Evolutionary conservation across 176 grass and related monocot genomes (phyloP).

Genomic region (Carex littledalei): DNA sequence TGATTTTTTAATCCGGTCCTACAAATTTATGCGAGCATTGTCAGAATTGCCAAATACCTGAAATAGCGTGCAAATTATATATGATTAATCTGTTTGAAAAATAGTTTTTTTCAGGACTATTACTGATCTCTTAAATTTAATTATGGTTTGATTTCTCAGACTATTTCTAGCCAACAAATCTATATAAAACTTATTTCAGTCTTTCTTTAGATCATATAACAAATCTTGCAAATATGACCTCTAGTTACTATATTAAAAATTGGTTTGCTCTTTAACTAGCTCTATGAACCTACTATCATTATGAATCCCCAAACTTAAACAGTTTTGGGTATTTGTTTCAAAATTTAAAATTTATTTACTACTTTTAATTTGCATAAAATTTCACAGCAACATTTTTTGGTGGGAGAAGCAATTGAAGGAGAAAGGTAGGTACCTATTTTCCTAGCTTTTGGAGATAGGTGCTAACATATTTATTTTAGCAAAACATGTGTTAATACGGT

Average conservation of each 20-base stretch:
- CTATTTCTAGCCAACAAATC: background rate
- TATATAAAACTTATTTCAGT: background rate
- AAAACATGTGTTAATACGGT: too few species aligned
- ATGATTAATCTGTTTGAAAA: background rate
- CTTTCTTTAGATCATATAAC: background rate
- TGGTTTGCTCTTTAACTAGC: background rate
- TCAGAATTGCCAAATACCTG: too few species aligned
- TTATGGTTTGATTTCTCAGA: background rate
- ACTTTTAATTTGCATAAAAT: background rate
- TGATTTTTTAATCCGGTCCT: background rate
- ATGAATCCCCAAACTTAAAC: constrained; percentile 11
- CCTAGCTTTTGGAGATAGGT: too few species aligned
- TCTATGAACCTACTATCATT: constrained; percentile 21
- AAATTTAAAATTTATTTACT: background rate
- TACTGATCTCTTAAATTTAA: background rate
- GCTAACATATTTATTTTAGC: too few species aligned
- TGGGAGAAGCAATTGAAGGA: background rate
- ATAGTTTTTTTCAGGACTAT: background rate
- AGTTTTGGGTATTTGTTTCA: background rate
- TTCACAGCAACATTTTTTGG: background rate
- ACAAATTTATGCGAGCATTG: too few species aligned
- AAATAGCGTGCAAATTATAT: too few species aligned
- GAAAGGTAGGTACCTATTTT: too few species aligned
- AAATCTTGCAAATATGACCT: background rate
- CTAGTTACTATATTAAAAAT: background rate